A percentile compares a stretch with the other conserved stretches of the same genome.
Conservation (phyloP, 352 stramenopile species). For the Pythium biforme region DNA sequence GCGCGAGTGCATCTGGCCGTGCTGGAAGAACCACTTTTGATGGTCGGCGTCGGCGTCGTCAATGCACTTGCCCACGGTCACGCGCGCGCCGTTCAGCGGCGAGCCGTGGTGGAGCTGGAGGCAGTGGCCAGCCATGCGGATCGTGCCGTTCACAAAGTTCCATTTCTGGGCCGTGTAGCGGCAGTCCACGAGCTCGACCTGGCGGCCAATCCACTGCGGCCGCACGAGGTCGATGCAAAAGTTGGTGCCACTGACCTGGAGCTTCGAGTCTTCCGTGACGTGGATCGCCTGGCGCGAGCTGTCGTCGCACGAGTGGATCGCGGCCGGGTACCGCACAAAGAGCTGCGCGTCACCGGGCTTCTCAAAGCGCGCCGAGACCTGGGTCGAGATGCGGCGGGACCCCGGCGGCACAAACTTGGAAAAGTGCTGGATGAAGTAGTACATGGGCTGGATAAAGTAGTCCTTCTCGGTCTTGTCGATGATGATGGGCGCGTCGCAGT, state of each 20-base stretch:
- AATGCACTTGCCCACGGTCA: slow-evolving; percentile 53
- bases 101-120: slow-evolving; percentile 71
- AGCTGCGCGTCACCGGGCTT: slow-evolving; percentile 64
- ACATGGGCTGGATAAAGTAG: slow-evolving; percentile 86
- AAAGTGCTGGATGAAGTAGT: slow-evolving; percentile 91
- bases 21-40: slow-evolving; percentile 63
- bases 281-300: slow-evolving; percentile 61
- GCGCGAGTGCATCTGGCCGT: slow-evolving; percentile 53
- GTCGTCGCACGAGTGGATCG: slow-evolving; percentile 57
- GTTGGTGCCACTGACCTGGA: slow-evolving; percentile 57
- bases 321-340: slow-evolving; percentile 57
- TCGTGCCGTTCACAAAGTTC: slow-evolving; percentile 53
- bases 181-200: slow-evolving; percentile 69
- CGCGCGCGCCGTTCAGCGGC: slow-evolving; percentile 42
- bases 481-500: slow-evolving; percentile 80
- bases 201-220: slow-evolving; percentile 50
- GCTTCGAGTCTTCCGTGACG: slow-evolving; percentile 65
- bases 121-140: slow-evolving; percentile 64
- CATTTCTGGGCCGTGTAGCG: slow-evolving; percentile 64
- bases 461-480: slow-evolving; percentile 57
- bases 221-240: slow-evolving; percentile 61
- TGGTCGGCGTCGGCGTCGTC: slow-evolving; percentile 34
- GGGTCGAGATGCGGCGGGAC: slow-evolving; percentile 61
- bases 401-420: slow-evolving; percentile 83
- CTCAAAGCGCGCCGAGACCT: slow-evolving; percentile 46